Conservation (phyloP, 208 protist species). For the Tritrichomonas foetus region DNA sequence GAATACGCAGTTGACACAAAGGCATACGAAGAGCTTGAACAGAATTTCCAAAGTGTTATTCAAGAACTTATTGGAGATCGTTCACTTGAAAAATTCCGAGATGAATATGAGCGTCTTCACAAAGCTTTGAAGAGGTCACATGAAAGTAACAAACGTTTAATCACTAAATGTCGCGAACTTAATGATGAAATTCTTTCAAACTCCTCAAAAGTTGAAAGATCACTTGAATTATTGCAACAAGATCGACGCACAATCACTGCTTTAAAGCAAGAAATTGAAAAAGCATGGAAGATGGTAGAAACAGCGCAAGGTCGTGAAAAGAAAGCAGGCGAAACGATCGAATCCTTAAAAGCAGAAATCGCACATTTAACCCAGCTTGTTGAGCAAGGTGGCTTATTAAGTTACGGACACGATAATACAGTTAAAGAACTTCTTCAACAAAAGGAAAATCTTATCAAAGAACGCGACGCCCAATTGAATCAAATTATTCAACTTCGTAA, state of each 20-base stretch:
- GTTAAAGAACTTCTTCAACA: slow-evolving; percentile 78
- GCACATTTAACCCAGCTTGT: slow-evolving; percentile 77
- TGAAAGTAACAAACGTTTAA: slow-evolving; percentile 87
- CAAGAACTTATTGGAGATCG: slow-evolving; percentile 79
- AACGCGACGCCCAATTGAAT: slow-evolving; percentile 65
- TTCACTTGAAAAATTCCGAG: slow-evolving; percentile 76
- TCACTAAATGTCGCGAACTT: slow-evolving; percentile 80
- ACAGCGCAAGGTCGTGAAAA: slow-evolving; percentile 85
- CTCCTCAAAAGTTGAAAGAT: slow-evolving; percentile 83
- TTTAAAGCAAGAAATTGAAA: slow-evolving; percentile 66
- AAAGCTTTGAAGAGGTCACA: slow-evolving; percentile 85
- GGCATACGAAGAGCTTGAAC: slow-evolving; percentile 78
- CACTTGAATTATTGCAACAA: slow-evolving; percentile 83
- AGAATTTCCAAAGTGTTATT: slow-evolving; percentile 76
- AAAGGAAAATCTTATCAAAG: slow-evolving; percentile 77
- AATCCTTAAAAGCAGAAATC: slow-evolving; percentile 82
- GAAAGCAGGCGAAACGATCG: slow-evolving; percentile 80
- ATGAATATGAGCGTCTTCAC: slow-evolving; percentile 94
- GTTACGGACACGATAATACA: slow-evolving; percentile 80
- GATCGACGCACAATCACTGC: slow-evolving; percentile 82
- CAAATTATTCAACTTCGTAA: slow-evolving; percentile 30
- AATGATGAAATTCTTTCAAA: slow-evolving; percentile 84
- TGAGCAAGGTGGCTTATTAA: slow-evolving; percentile 77
- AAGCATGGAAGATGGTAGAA: slow-evolving; percentile 92
- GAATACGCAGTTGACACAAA: slow-evolving; percentile 51